Evolutionary conservation across 495 filamentous ascomycete genomes (phyloP).

Genomic region (Glonium stellatum): DNA sequence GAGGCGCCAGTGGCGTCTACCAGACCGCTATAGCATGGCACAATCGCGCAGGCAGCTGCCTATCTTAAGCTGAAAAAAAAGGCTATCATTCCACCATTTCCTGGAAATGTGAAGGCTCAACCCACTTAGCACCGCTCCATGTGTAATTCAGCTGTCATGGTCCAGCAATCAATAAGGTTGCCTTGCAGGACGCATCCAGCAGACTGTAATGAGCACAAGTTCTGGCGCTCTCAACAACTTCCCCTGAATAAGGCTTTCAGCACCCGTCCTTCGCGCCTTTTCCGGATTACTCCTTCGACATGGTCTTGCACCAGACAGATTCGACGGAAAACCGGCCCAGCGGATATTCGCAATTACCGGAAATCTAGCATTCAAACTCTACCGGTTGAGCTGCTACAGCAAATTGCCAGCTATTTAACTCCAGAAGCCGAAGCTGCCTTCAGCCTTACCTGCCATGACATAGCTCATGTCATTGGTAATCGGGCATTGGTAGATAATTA

Average conservation of each 20-base stretch:
- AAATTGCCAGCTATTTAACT: constrained; percentile 3
- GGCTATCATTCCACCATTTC: too few species aligned
- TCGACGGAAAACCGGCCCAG: neutral
- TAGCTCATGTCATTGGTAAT: constrained; percentile 5
- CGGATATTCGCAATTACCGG: too few species aligned
- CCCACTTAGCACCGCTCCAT: too few species aligned
- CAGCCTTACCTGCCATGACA: constrained; percentile 10
- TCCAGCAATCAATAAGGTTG: neutral
- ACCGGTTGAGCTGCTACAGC: constrained; percentile 10
- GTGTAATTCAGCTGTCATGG: neutral
- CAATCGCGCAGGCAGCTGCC: too few species aligned
- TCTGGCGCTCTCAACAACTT: neutral
- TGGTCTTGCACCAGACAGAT: neutral
- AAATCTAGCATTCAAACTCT: constrained; percentile 7
- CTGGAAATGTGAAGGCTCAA: too few species aligned
- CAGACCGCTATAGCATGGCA: too few species aligned
- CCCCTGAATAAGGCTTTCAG: neutral
- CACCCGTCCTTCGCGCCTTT: neutral
- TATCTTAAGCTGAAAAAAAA: too few species aligned
- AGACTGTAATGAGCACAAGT: constrained; percentile 9
- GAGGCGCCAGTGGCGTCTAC: too few species aligned
- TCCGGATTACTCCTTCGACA: neutral
- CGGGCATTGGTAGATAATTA: constrained; percentile 4
- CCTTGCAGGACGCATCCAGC: constrained; percentile 2
- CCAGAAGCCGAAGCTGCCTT: constrained; percentile 9